Evolutionary conservation across 306 rosid species (phyloP).

Genomic region (Vigna radiata): DNA sequence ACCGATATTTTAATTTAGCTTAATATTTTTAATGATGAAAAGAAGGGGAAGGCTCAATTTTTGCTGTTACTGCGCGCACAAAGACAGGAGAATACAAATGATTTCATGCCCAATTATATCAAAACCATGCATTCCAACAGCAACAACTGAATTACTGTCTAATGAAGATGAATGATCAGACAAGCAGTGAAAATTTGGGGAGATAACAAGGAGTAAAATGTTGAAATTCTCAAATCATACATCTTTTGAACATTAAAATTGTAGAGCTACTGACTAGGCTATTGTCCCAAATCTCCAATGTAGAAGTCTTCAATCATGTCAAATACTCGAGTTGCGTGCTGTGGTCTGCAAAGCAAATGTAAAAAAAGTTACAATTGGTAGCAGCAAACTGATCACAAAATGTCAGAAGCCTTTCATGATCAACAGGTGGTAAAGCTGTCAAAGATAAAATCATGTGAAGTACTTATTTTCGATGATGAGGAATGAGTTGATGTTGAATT

Average conservation of each 20-base stretch:
- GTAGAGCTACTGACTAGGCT: slow-evolving; percentile 13
- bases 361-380: slow-evolving; percentile 8
- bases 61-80: not conserved
- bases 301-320: slow-evolving; percentile 91
- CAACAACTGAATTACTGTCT: slow-evolving; percentile 16
- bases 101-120: not conserved
- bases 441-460: too few species aligned
- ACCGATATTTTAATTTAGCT: too few species aligned
- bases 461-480: too few species aligned
- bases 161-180: slow-evolving; percentile 27
- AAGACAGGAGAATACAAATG: not conserved
- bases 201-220: slow-evolving; percentile 24
- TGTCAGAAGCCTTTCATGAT: too few species aligned
- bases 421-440: too few species aligned
- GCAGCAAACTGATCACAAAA: not conserved
- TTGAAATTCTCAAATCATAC: slow-evolving; percentile 31
- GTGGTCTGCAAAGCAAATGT: slow-evolving; percentile 70
- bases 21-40: not conserved
- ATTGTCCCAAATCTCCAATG: slow-evolving; percentile 71
- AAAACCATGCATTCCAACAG: not conserved
- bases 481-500: too few species aligned
- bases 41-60: not conserved
- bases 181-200: slow-evolving; percentile 24
- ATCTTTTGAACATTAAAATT: slow-evolving; percentile 25
- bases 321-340: slow-evolving; percentile 89